These are phyloP conservation scores for Populus hybrid DNA, from an alignment of 441 rosid species.

Conservation along the genomic window DNA sequence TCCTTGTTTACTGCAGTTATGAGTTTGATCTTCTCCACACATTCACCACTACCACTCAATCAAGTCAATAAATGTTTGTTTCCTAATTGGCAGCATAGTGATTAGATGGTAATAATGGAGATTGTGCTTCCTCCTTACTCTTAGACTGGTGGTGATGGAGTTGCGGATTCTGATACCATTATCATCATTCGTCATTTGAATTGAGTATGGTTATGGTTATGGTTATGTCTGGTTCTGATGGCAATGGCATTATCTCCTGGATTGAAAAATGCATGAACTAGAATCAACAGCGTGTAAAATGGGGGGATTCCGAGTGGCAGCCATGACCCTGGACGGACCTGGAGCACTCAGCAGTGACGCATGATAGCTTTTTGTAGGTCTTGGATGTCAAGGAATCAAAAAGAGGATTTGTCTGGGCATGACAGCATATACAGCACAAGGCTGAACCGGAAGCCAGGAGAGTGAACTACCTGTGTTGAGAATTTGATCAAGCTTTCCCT, in stretches of 20 bases:
- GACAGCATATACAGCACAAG: constrained; percentile 32
- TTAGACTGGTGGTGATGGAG: background rate
- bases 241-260: background rate
- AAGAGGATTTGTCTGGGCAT: constrained; percentile 38
- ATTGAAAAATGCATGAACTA: background rate
- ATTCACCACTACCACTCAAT: background rate
- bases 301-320: constrained; percentile 23
- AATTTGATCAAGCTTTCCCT: background rate
- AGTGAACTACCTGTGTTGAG: constrained; percentile 51
- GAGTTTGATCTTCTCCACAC: background rate
- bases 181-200: background rate
- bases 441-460: constrained; percentile 48
- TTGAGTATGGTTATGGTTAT: background rate
- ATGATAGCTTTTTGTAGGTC: constrained; percentile 26
- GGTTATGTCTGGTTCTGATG: background rate
- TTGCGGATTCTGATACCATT: background rate
- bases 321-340: constrained; percentile 12
- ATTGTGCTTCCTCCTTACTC: background rate
- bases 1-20: too few species aligned
- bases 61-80: background rate
- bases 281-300: background rate
- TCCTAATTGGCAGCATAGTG: background rate
- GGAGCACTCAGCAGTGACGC: constrained; percentile 34
- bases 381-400: constrained; percentile 38
- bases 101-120: background rate